Percentiles rank a stretch among this genome's conserved stretches.
phyloP scores from a whole-genome alignment of 768 basidiomycete genomes.

The Calvatia gigantea region DNA sequence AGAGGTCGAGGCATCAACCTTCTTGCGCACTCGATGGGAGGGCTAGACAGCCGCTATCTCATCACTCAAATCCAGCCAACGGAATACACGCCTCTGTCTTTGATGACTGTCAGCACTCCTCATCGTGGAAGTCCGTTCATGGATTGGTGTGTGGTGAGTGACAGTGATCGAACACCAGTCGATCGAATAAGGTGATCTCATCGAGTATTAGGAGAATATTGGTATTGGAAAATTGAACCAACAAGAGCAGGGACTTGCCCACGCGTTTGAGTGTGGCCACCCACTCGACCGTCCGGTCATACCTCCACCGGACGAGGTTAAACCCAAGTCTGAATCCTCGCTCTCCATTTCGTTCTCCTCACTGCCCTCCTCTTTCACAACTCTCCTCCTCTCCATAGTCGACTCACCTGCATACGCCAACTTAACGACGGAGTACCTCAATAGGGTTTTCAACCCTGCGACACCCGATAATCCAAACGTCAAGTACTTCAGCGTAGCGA shows the following conservation, averaged over 20 bases:
- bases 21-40: constrained; percentile 97
- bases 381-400: constrained; percentile 80
- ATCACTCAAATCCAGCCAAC: constrained; percentile 82
- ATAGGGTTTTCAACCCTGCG: constrained; percentile 74
- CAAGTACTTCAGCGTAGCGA: constrained; percentile 90
- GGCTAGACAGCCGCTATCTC: constrained; percentile 90
- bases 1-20: constrained; percentile 85
- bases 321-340: constrained; percentile 27
- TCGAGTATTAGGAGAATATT: constrained; percentile 66
- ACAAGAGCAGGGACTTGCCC: constrained; percentile 31
- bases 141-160: constrained; percentile 93
- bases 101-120: constrained; percentile 89
- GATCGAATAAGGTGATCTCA: not conserved
- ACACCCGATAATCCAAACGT: constrained; percentile 79
- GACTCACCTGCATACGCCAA: constrained; percentile 98
- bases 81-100: constrained; percentile 80
- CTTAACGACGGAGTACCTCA: constrained; percentile 81
- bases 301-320: constrained; percentile 4
- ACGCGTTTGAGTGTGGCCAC: constrained; percentile 4
- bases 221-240: constrained; percentile 75
- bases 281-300: constrained; percentile 3
- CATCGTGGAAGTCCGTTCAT: constrained; percentile 98
- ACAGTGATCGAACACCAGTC: not conserved
- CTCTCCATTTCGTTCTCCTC: constrained; percentile 52
- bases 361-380: constrained; percentile 81